These are phyloP conservation scores for Ogataea trehaloabstinens DNA, from an alignment of 805 yeast species.

Conservation along the genomic window DNA sequence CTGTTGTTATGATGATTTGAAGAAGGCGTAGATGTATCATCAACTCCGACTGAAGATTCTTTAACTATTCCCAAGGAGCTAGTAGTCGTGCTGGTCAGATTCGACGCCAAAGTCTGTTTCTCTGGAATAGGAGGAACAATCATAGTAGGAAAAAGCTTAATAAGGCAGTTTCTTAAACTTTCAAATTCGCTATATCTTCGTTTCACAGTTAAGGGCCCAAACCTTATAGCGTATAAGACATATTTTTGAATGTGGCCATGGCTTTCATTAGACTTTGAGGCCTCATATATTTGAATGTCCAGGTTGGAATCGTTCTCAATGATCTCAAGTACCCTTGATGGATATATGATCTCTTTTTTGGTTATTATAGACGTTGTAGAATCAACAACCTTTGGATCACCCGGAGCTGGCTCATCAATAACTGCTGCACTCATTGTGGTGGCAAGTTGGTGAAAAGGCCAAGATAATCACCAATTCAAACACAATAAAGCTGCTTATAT, in stretches of 20 bases:
- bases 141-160: constrained; percentile 72
- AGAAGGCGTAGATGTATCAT: constrained; percentile 7
- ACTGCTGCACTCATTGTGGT: constrained; percentile 4
- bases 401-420: constrained; percentile 4
- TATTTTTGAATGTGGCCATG: constrained; percentile 45
- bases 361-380: constrained; percentile 20
- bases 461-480: constrained; percentile 1
- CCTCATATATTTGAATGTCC: constrained; percentile 56
- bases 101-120: constrained; percentile 58
- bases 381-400: constrained; percentile 12
- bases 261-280: constrained; percentile 83
- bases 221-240: constrained; percentile 76
- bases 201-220: constrained; percentile 61
- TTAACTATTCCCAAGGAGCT: constrained; percentile 24
- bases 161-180: constrained; percentile 66
- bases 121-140: constrained; percentile 94
- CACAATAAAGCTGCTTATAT: no score
- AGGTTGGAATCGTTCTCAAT: constrained; percentile 16
- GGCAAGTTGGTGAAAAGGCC: not conserved
- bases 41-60: constrained; percentile 4
- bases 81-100: constrained; percentile 30
- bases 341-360: constrained; percentile 19
- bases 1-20: constrained; percentile 3
- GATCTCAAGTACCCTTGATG: constrained; percentile 26
- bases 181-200: constrained; percentile 93